phyloP scores from a whole-genome alignment of 257 asterid species.

The Nicotiana knightiana region DNA sequence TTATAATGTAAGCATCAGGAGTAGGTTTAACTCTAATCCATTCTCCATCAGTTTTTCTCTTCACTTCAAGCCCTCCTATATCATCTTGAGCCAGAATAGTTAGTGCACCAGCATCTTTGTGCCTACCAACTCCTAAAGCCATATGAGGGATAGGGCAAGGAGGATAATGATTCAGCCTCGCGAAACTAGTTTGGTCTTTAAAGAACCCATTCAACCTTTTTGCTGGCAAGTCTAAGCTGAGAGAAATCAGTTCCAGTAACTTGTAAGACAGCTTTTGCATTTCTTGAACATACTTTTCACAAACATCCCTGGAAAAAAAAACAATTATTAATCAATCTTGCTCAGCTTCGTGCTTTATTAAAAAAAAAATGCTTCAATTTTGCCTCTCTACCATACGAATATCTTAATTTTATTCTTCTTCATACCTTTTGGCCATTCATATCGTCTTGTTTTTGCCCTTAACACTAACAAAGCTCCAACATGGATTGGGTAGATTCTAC shows the following conservation, averaged over 20 bases:
- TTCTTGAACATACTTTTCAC: slow-evolving; percentile 48
- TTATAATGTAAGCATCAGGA: slow-evolving; percentile 58
- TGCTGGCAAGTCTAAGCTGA: slow-evolving; percentile 47
- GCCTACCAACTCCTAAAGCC: slow-evolving; percentile 75
- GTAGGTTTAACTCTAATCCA: slow-evolving; percentile 69
- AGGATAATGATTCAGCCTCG: slow-evolving; percentile 67
- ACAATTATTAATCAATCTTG: not conserved
- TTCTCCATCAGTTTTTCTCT: slow-evolving; percentile 61
- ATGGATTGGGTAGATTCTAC: not conserved
- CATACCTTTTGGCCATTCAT: not conserved
- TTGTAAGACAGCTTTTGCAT: slow-evolving; percentile 42
- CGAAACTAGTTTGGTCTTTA: slow-evolving; percentile 44
- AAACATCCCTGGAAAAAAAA: slow-evolving; percentile 37
- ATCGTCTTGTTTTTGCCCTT: not conserved
- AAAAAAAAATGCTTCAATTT: not conserved
- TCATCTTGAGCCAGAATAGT: slow-evolving; percentile 64
- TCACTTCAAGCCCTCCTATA: slow-evolving; percentile 71
- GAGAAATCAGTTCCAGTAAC: slow-evolving; percentile 45
- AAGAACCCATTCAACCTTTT: slow-evolving; percentile 45
- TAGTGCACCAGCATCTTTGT: slow-evolving; percentile 58
- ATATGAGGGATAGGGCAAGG: slow-evolving; percentile 66
- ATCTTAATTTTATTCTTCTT: not conserved
- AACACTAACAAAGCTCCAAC: not conserved
- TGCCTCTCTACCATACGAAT: not conserved
- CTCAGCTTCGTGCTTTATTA: not conserved